Percentiles rank a stretch among this genome's conserved stretches.
Evolutionary conservation across 805 yeast species (phyloP).

Genomic region (Peterozyma xylosa): DNA sequence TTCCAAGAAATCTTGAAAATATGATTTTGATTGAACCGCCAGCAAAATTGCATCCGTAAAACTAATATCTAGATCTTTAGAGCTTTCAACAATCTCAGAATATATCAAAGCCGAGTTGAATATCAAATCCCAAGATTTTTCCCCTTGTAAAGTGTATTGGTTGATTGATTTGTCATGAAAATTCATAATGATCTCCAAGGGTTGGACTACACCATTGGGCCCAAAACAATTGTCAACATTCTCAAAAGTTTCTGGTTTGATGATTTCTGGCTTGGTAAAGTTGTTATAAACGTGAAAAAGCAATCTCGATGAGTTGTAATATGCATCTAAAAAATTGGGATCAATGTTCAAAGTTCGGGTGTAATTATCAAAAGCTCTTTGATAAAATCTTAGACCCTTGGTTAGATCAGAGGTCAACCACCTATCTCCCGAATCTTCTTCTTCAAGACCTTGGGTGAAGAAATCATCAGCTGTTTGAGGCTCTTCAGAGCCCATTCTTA

Average conservation of each 20-base stretch:
- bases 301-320: conserved; percentile 54
- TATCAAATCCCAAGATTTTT: conserved; percentile 32
- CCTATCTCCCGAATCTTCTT: conserved; percentile 72
- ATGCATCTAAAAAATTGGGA: conserved; percentile 30
- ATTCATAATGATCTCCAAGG: conserved; percentile 24
- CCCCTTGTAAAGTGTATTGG: conserved; percentile 10
- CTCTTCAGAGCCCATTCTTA: conserved; percentile 6
- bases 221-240: conserved; percentile 24
- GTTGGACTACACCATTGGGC: conserved; percentile 30
- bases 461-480: conserved; percentile 43
- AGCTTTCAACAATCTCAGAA: conserved; percentile 36
- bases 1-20: conserved; percentile 21
- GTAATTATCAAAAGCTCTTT: conserved; percentile 44
- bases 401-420: conserved; percentile 63
- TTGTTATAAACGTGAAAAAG: conserved; percentile 50
- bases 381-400: conserved; percentile 59
- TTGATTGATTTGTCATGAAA: conserved; percentile 32
- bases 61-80: conserved; percentile 15
- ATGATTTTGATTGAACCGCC: conserved; percentile 5
- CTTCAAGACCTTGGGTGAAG: conserved; percentile 47
- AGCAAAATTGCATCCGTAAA: conserved; percentile 4
- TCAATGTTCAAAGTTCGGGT: conserved; percentile 22
- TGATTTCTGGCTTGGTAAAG: conserved; percentile 39
- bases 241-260: conserved; percentile 23
- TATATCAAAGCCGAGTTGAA: conserved; percentile 40